Evolutionary conservation across 768 basidiomycete species (phyloP).

Genomic region (Pulveroboletus ravenelii): DNA sequence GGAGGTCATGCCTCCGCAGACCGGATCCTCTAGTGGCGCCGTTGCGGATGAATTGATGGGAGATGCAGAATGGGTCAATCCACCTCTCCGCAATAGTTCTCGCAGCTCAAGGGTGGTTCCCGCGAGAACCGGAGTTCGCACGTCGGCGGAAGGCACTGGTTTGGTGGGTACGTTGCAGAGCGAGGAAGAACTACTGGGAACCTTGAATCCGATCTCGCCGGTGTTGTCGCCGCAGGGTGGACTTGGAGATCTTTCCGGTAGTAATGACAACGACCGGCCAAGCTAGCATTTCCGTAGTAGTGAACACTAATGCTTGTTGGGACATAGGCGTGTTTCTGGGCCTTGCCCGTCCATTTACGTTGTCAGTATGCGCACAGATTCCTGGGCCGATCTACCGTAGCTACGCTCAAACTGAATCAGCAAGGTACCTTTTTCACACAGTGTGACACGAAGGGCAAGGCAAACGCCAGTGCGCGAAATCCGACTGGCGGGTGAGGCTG

Average conservation of each 20-base stretch:
- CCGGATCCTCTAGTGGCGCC: constrained; percentile 8
- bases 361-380: constrained; percentile 7
- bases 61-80: constrained; percentile 17
- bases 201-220: constrained; percentile 9
- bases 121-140: constrained; percentile 3
- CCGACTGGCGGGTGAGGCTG: not conserved
- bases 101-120: constrained; percentile 6
- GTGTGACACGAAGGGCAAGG: not conserved
- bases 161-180: constrained; percentile 1
- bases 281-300: constrained; percentile 16
- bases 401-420: not conserved
- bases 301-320: not conserved
- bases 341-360: constrained; percentile 5
- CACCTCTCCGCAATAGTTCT: constrained; percentile 22
- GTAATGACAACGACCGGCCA: constrained; percentile 7
- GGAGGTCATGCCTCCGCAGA: constrained; percentile 7
- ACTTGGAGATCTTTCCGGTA: constrained; percentile 3
- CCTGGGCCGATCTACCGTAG: constrained; percentile 16
- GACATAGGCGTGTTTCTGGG: not conserved
- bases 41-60: constrained; percentile 11
- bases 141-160: constrained; percentile 5
- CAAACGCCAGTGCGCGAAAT: not conserved
- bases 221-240: not conserved
- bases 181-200: constrained; percentile 5
- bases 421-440: constrained; percentile 13